Base-by-base conservation (phyloP, 352 stramenopile species). In the Pythium sukuiense region DNA sequence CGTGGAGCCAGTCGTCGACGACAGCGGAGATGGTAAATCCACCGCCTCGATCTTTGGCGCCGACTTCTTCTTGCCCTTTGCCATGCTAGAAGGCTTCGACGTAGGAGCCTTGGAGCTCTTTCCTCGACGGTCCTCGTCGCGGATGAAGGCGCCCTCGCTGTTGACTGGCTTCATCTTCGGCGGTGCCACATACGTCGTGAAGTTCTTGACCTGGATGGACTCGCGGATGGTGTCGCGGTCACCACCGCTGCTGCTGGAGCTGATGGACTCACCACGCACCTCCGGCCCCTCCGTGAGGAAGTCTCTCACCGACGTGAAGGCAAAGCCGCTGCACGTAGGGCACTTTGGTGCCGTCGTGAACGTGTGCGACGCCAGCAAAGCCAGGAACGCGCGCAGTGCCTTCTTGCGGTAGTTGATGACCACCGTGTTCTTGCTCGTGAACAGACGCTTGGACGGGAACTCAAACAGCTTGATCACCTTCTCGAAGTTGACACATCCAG, bases 361-460 rank as follows among this genome's bases (percentile, higher is more conserved):
- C 24, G 83, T 92, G 72, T 95, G 83, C 48, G 85, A 93, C 20
- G 83, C 83, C 0, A 93, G 72, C 61, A 95, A 62, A 13, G 81
- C 73, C 20, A 91, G 59, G 69, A 95, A 95, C 53, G 73, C 79
- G 12, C 79, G 76, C 52, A 95, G 72, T 46, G 85, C 83, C 57
- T 85, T 83, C 63, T 93, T 91, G 29, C 87, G 83, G 68, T 93
- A 92, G 59, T 90, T 90, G 59, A 95, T 78, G 18, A 95, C 87
- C 7, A 85, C 74, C 12, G 77, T 72, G 24, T 83, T 85, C 57
- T 86, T 83, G 73, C 83, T 93, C 27, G 81, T 87, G 69, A 95
- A 95, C 24, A 91, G 71, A 63, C 91, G 87, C 70, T 95, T 95
- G 60, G 76, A 73, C 29, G 87, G 87, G 67, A 95, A 95, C 61